Conservation (phyloP, 2,329 filamentous ascomycete species). For the Calonectria multiphialidica region DNA sequence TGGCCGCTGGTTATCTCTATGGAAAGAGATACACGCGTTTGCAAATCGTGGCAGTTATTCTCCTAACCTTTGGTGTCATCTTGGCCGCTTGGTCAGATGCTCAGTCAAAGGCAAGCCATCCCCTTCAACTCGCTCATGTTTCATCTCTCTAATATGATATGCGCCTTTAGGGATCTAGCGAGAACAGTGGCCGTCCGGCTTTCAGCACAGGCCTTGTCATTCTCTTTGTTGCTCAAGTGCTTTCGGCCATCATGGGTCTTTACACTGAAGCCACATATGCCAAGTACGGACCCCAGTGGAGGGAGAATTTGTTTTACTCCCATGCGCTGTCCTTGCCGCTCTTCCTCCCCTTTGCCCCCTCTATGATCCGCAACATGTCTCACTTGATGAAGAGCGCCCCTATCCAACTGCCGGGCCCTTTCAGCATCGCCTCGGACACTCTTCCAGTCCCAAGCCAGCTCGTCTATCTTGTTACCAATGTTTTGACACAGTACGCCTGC, state of each 20-base stretch:
- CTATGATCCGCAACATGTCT: constrained; percentile 73
- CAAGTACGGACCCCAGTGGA: constrained; percentile 89
- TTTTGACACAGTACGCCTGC: constrained; percentile 92
- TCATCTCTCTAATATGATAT: constrained; percentile 2
- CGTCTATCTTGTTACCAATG: constrained; percentile 79
- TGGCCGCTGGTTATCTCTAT: constrained; percentile 88
- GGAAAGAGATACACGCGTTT: constrained; percentile 86
- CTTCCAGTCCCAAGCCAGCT: constrained; percentile 73
- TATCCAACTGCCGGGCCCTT: constrained; percentile 51
- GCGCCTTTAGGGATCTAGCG: constrained; percentile 28
- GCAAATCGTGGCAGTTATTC: constrained; percentile 83
- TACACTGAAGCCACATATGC: constrained; percentile 94
- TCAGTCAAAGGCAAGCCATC: constrained; percentile 76
- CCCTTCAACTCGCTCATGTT: background rate
- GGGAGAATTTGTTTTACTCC: constrained; percentile 96
- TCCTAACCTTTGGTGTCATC: constrained; percentile 89
- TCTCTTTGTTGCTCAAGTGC: constrained; percentile 86
- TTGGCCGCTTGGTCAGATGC: constrained; percentile 92
- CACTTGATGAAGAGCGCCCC: constrained; percentile 74
- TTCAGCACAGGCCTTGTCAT: constrained; percentile 78
- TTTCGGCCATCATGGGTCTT: constrained; percentile 94
- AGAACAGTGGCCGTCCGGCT: constrained; percentile 42
- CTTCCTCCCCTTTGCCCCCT: constrained; percentile 78
- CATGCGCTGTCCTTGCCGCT: constrained; percentile 81
- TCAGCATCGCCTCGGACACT: constrained; percentile 26